Conservation (phyloP, 495 filamentous ascomycete species). For the Hypoxylon lienhwacheense region DNA sequence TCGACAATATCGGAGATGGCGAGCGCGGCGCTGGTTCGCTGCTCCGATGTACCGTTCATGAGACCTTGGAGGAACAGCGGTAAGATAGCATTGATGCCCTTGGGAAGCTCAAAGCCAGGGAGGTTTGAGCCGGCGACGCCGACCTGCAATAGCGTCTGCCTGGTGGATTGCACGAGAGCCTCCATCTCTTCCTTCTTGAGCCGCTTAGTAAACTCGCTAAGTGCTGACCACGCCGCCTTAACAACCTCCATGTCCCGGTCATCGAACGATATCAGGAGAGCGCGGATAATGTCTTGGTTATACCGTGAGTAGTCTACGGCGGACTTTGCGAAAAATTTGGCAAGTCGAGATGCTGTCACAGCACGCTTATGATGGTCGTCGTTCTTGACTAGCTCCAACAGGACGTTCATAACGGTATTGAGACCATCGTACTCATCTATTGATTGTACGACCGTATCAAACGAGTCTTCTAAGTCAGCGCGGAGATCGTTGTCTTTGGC, state of each 20-base stretch:
- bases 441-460: conserved; percentile 85
- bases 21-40: conserved; percentile 86
- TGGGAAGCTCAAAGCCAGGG: conserved; percentile 87
- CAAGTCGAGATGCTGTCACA: conserved; percentile 74
- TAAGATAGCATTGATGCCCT: conserved; percentile 94
- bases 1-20: conserved; percentile 96
- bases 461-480: conserved; percentile 71
- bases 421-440: conserved; percentile 96
- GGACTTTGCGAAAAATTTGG: conserved; percentile 81
- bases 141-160: conserved; percentile 80
- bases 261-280: conserved; percentile 86
- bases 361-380: conserved; percentile 85
- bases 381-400: conserved; percentile 84
- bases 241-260: conserved; percentile 83
- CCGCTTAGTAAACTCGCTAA: conserved; percentile 82
- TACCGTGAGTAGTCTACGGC: conserved; percentile 91
- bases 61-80: conserved; percentile 97
- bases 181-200: conserved; percentile 99
- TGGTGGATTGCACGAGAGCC: conserved; percentile 80
- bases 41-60: conserved; percentile 91
- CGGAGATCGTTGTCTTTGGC: conserved; percentile 75
- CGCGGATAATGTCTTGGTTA: conserved; percentile 88
- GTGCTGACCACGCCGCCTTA: conserved; percentile 87
- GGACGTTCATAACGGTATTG: conserved; percentile 90
- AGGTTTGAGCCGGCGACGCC: conserved; percentile 84